Conservation (phyloP, 495 filamentous ascomycete genomes). For the Symbiotaphrina buchneri region DNA sequence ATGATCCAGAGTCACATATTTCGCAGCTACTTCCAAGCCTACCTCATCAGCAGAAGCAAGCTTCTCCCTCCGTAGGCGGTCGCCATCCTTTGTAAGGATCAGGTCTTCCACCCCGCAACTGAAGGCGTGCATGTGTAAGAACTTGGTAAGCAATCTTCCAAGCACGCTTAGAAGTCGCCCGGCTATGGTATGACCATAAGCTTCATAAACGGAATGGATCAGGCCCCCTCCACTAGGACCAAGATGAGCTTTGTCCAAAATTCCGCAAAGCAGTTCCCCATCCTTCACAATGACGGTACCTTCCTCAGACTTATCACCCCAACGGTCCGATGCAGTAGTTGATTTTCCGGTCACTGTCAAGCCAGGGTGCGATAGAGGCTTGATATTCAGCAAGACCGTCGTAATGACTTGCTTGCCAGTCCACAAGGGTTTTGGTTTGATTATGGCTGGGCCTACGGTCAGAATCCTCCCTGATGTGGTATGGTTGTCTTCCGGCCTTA, state of each 20-base stretch:
- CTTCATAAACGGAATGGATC: slow-evolving; percentile 79
- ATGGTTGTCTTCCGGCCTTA: slow-evolving; percentile 76
- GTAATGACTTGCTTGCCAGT: slow-evolving; percentile 97
- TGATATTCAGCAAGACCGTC: slow-evolving; percentile 81
- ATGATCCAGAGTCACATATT: slow-evolving; percentile 75
- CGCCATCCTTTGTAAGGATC: slow-evolving; percentile 59
- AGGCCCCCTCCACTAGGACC: slow-evolving; percentile 73
- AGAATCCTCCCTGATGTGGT: slow-evolving; percentile 49
- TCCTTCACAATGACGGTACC: slow-evolving; percentile 65
- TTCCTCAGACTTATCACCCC: slow-evolving; percentile 51
- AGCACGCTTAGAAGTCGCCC: slow-evolving; percentile 73
- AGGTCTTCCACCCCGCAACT: slow-evolving; percentile 97
- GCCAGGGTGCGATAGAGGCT: slow-evolving; percentile 47
- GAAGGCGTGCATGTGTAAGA: slow-evolving; percentile 82
- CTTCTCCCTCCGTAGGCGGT: slow-evolving; percentile 43
- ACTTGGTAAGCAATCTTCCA: slow-evolving; percentile 71
- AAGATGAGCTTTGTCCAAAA: slow-evolving; percentile 90
- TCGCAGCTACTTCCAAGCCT: slow-evolving; percentile 63
- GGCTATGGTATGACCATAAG: slow-evolving; percentile 71
- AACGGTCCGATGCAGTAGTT: slow-evolving; percentile 49
- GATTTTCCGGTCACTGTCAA: slow-evolving; percentile 61
- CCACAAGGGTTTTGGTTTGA: slow-evolving; percentile 69
- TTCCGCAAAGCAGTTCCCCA: slow-evolving; percentile 71
- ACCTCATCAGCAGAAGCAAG: slow-evolving; percentile 46
- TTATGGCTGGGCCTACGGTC: slow-evolving; percentile 54